phyloP scores from a whole-genome alignment of 169 alveolate genomes.

The Cryptosporidium meleagridis region DNA sequence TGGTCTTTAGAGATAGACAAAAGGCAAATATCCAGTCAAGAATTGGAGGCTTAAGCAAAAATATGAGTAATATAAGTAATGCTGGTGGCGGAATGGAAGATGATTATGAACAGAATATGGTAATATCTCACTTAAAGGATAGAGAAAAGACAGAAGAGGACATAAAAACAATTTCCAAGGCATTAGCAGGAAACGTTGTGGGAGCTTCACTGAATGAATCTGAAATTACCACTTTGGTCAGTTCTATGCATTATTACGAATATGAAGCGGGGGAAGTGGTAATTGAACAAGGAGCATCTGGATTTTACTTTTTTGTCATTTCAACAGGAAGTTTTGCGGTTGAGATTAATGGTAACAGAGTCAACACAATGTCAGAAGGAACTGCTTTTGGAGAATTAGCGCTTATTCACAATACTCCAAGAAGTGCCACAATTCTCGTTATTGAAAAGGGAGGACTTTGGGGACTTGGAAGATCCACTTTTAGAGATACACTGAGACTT shows the following conservation, averaged over 20 bases:
- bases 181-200: conserved; percentile 86
- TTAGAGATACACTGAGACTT: conserved; percentile 90
- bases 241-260: conserved; percentile 88
- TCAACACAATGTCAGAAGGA: conserved; percentile 90
- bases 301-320: conserved; percentile 88
- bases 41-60: not conserved
- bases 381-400: conserved; percentile 98
- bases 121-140: conserved; percentile 76
- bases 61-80: not conserved
- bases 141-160: conserved; percentile 85
- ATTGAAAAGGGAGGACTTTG: conserved; percentile 89
- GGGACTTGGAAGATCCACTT: conserved; percentile 93
- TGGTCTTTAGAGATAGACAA: conserved; percentile 9
- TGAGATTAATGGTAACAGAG: conserved; percentile 87
- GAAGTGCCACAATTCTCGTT: conserved; percentile 96
- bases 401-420: conserved; percentile 95
- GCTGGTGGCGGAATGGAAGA: conserved; percentile 1
- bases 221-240: conserved; percentile 88
- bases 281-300: conserved; percentile 86
- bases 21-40: conserved; percentile 13
- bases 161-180: conserved; percentile 82
- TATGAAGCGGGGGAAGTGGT: conserved; percentile 87
- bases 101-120: conserved; percentile 24
- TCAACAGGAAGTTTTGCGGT: conserved; percentile 90
- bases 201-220: conserved; percentile 87